Base-by-base conservation (phyloP, 805 yeast genomes). In the Jamesozyma hellenica region DNA sequence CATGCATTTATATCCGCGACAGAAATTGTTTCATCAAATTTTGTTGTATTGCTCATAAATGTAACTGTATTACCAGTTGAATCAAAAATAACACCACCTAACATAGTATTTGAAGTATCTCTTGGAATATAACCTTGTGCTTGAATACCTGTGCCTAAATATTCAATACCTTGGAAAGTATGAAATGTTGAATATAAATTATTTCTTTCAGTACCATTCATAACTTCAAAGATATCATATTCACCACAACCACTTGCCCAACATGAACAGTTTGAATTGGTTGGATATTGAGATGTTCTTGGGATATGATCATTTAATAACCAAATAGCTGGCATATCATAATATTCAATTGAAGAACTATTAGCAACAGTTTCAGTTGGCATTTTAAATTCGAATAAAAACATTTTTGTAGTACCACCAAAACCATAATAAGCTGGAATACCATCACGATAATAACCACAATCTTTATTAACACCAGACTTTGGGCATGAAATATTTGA, bases 181-280 rank as follows among this genome's bases (percentile, higher is more conserved):
- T 82, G 92, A 56, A 82, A 63, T 7, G 88, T 79, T 15, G 86
- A 68, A 61, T 66, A 78, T 49, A 82, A 67, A 42, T 77, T 68
- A 37, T 58, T 59, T 19, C 72, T 57, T 46, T 74, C 74, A 13
- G 85, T 75, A 41, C 64, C 61, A 60, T 81, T 81, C 75, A 78
- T 71, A 31, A 76, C 77, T 63, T 82, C 90, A 55, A 81, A 81
- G 48, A 79, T 72, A 60, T 81, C 90, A 49, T 75, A 79, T 60
- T 81, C 87, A 56, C 88, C 87, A 61, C 87, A 79, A 10, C 88
- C 90, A 23, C 80, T 70, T 34, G 72, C 66, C 88, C 88, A 81
- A 52, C 86, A 77, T 6, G 86, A 79, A 59, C 87, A 81, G 54
- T 74, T 75, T 28, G 65, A 63, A 47, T 74, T 75, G 4, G 62